These are phyloP conservation scores for Toxicodendron radicans DNA, from an alignment of 345 rosid species.

Conservation along the genomic window DNA sequence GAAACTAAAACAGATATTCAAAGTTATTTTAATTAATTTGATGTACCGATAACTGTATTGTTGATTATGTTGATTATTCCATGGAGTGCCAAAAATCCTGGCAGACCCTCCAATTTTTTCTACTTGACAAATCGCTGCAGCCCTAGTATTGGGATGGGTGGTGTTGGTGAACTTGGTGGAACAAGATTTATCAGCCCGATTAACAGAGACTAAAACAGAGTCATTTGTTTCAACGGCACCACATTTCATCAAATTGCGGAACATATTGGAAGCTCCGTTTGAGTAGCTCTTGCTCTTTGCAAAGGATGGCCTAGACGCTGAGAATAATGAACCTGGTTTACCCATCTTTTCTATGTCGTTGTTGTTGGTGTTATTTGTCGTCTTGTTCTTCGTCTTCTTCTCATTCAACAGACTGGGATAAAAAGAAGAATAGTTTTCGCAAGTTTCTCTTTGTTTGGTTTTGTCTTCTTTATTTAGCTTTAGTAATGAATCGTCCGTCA, in stretches of 20 bases:
- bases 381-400: conserved; percentile 7
- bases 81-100: conserved; percentile 26
- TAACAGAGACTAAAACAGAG: conserved; percentile 38
- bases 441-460: conserved; percentile 5
- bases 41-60: conserved; percentile 39
- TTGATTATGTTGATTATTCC: conserved; percentile 44
- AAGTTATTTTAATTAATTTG: neutral
- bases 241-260: conserved; percentile 51
- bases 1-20: neutral
- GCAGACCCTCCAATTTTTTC: conserved; percentile 24
- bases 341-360: conserved; percentile 8
- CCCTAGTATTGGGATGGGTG: neutral
- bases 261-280: conserved; percentile 40
- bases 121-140: conserved; percentile 9
- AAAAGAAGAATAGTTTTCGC: neutral
- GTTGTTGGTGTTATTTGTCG: neutral
- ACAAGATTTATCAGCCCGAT: conserved; percentile 16
- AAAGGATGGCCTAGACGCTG: conserved; percentile 23
- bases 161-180: neutral
- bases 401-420: conserved; percentile 5
- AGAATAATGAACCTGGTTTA: conserved; percentile 24
- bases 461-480: conserved; percentile 25
- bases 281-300: conserved; percentile 41
- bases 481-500: conserved; percentile 37
- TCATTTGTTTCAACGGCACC: conserved; percentile 54